These are phyloP conservation scores for Fragaria vesca DNA, from an alignment of 306 rosid species.

Conservation along the genomic window DNA sequence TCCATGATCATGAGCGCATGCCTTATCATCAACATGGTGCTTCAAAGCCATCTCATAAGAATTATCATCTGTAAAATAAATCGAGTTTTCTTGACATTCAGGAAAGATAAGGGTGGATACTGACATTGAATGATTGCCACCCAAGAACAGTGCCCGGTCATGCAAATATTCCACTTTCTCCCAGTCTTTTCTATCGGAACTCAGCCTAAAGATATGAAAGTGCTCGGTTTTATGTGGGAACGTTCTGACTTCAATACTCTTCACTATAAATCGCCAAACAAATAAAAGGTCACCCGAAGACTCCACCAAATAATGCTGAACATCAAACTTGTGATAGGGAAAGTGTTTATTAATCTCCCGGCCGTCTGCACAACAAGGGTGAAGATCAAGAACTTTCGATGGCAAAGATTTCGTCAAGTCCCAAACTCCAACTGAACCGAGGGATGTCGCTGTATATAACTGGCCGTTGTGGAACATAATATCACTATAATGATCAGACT, in stretches of 20 bases:
- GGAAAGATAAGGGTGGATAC: neutral
- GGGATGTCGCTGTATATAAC: neutral
- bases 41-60: neutral
- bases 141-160: conserved; percentile 6
- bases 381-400: neutral
- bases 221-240: conserved; percentile 10
- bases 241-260: neutral
- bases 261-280: neutral
- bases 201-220: conserved; percentile 2
- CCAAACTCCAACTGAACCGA: neutral
- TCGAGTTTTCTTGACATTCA: conserved; percentile 5
- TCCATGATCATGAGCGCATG: conserved; percentile 18
- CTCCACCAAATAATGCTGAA: neutral
- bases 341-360: neutral
- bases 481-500: neutral
- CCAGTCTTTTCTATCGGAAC: neutral
- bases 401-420: neutral
- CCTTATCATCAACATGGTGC: neutral
- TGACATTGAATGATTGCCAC: conserved; percentile 2
- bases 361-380: neutral
- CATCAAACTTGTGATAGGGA: too few relatives aligned
- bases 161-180: conserved; percentile 7
- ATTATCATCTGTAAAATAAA: conserved; percentile 17
- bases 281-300: neutral
- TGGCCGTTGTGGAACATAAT: neutral